Base-by-base conservation (phyloP, 257 asterid species). In the Ilex asprella region DNA sequence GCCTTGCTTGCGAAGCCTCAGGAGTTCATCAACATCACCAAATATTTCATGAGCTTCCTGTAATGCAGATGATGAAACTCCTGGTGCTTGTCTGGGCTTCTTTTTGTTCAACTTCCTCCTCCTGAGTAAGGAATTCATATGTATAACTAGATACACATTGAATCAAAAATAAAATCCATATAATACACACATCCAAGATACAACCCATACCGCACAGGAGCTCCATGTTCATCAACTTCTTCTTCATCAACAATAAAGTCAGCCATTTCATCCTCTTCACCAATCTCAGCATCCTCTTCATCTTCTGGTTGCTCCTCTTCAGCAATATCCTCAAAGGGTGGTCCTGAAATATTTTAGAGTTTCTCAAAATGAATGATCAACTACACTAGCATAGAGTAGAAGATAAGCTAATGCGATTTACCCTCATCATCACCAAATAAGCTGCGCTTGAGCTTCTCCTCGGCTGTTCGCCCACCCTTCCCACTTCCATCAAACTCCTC, bases 191-290 rank as follows among this genome's bases (percentile, higher is more conserved):
- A 49, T 49, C 16, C 16, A 0, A 14, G 11, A 53, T 53, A 16
- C 41, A 16, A 16, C 14, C 14, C 57, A 53, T 53, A 16, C 57
- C 57, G 14, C 30, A 53, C 57, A 6, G 30, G 47, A 39, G 27
- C 57, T 53, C 57, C 57, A 53, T 53, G 57, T 53, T 53, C 57
- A 53, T 53, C 57, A 53, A 53, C 57, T 53, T 53, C 57, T 21
- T 53, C 57, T 53, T 53, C 57, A 53, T 53, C 57, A 53, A 53
- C 57, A 53, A 53, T 53, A 14, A 53, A 53, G 57, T 53, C 57
- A n/a, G 57, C 57, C 57, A 53, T 53, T 53, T 53, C 57, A 21
- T 53, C 57, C 57, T 53, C 57, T 53, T 53, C 57, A 16, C 57
- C 57, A 53, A 53, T 21, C 9, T 53, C 57, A 53, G 57, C 30